Evolutionary conservation across 225 moss, liverwort and hornwort species (phyloP), one percentile per base, ranked within the genome.

Genomic region (Thuidium tamariscinum): DNA sequence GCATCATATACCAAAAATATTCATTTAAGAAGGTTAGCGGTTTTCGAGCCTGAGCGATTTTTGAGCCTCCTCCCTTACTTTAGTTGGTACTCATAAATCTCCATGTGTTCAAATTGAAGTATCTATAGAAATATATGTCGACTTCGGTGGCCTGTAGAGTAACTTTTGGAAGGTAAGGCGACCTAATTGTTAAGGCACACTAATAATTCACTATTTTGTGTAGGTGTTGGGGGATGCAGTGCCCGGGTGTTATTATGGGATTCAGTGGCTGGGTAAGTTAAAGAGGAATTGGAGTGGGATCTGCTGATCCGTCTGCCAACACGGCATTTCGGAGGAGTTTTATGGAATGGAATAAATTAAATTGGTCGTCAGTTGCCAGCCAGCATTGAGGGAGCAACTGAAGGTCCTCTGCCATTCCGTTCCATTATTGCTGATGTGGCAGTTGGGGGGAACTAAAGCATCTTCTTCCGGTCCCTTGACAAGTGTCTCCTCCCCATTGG

Each of bases 351-450:
- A 34, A 10, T 11, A 7, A 63, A 14, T 19, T 20, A 13, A 26
- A 21, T 69, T 48, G 42, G 54, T 65, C 32, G 23, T 65, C 60
- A 60, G 60, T 9, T 18, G 48, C 52, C 55, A 15, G 56, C 30
- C 82, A 69, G 63, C 39, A 59, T 85, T 60, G 7, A 46, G 79
- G 44, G 27, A 16, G 16, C 74, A 61, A 56, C 21, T 19, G 4
- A 11, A 44, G 60, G 48, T 39, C 61, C 25, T 21, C 74, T 82
- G 82, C 14, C 82, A 75, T 76, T 69, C 69, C 32, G 78, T 88
- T 88, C 77, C 39, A 88, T 88, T 88, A 83, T 88, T 88, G 83
- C 83, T 88, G 87, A 88, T 70, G 83, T 88, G 87, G 87, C 83
- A 83, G 77, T 67, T n/a, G 6, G 18, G 8, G 75, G 16, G 11